Evolutionary conservation across 176 grass and related monocot genomes (phyloP), one percentile per base, ranked within the genome.

Genomic region (Sorghum bicolor): DNA sequence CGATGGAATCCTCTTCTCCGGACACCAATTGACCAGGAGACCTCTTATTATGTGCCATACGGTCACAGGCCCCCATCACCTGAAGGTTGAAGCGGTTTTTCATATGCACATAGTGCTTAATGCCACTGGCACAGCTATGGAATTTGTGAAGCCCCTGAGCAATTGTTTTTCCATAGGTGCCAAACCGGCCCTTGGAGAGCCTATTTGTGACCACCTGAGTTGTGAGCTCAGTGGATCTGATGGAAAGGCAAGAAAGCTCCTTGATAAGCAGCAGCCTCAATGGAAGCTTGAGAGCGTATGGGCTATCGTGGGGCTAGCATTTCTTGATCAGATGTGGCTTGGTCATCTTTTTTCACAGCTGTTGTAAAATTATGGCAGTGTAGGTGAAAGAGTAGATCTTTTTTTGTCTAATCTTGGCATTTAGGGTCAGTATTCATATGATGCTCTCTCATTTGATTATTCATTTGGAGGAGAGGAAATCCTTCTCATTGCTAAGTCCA

Each of bases 1-100:
- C 89, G 96, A 45, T 94, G 87, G 75, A 91, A 96, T 53, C 89
- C 93, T 50, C 87, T 92, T 84, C 74, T 80, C 0, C 81, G n/a
- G 84, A 68, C 90, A 87, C 88, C 93, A 72, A 63, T 94, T 40
- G 83, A 65, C 50, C 93, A 90, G 64, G 86, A 88, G 61, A 75
- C 57, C 64, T 41, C 89, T 30, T 74, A 72, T 67, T 83, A 76
- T 86, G 30, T 77, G 40, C 75, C 81, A 25, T 81, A 86, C 30
- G 50, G 85, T 74, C 92, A 65, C 15, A 81, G 64, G 65, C 87
- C 79, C 19, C 78, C 79, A 26, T 82, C 85, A 57, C 87, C 88
- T 24, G 84, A 88, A 88, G 85, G 80, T 84, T 94, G 76, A 90
- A 83, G 72, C 14, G 17, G 58, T 45, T 80, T 40, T 57, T 45